phyloP scores from a whole-genome alignment of 2,329 filamentous ascomycete genomes.

The Penicillium sp. region DNA sequence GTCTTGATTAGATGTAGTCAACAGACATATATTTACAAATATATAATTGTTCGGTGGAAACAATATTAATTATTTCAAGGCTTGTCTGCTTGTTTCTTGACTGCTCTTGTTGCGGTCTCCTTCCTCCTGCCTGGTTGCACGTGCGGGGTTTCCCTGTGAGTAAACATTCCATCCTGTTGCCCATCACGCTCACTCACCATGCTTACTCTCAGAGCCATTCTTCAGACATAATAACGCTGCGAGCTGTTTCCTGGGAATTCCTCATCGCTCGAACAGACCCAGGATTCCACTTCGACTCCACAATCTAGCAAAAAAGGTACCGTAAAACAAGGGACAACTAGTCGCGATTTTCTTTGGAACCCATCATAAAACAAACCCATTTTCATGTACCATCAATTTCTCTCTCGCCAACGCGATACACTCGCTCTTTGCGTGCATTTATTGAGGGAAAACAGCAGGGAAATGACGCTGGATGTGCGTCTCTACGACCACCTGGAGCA shows the following conservation, averaged over 20 bases:
- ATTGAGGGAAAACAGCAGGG: constrained; percentile 33
- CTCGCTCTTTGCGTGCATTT: constrained; percentile 37
- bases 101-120: constrained; percentile 5
- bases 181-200: not conserved
- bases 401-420: constrained; percentile 37
- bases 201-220: not conserved
- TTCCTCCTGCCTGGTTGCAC: constrained; percentile 11
- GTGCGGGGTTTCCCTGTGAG: constrained; percentile 8
- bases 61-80: not conserved
- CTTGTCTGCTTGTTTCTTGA: not conserved
- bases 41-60: not conserved
- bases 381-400: constrained; percentile 40
- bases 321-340: constrained; percentile 11
- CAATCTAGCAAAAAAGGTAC: constrained; percentile 14
- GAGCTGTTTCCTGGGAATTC: no score
- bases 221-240: not conserved
- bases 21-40: no score
- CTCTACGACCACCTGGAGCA: constrained; percentile 35
- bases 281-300: not conserved
- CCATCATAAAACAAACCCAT: not conserved
- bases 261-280: not conserved
- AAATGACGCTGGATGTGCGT: constrained; percentile 40
- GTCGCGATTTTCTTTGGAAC: constrained; percentile 10
- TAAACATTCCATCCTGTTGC: constrained; percentile 12
- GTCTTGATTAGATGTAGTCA: no score